Evolutionary conservation across 208 protist genomes (phyloP).

Genomic region (Wallacemonas collosoma): DNA sequence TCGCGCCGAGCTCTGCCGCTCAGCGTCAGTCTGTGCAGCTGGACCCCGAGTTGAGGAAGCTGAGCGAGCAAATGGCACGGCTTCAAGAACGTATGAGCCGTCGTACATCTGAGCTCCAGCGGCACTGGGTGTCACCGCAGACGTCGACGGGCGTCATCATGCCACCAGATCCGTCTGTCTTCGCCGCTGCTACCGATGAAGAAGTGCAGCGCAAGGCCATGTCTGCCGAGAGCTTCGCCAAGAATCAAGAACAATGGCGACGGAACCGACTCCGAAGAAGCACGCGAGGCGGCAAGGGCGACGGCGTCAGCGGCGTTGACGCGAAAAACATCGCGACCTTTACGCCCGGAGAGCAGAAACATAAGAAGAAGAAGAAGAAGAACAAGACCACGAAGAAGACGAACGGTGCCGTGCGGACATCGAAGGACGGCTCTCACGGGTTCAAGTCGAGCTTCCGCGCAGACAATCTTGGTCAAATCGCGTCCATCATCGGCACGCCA

Average conservation of each 20-base stretch:
- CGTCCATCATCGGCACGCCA: neutral
- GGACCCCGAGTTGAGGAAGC: conserved; percentile 32
- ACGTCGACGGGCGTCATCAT: conserved; percentile 19
- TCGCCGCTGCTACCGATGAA: conserved; percentile 44
- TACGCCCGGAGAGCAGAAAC: neutral
- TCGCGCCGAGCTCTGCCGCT: neutral
- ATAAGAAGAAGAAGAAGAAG: too few species aligned
- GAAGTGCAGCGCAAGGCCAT: conserved; percentile 63
- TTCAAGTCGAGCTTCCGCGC: neutral
- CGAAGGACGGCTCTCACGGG: too few species aligned
- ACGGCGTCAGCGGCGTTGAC: neutral
- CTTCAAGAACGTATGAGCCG: conserved; percentile 45
- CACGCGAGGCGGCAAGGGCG: neutral
- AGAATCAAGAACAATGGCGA: conserved; percentile 25
- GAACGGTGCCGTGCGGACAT: too few species aligned
- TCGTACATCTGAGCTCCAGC: conserved; percentile 24
- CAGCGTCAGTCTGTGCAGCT: neutral
- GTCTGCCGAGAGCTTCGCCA: conserved; percentile 54
- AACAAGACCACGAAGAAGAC: too few species aligned
- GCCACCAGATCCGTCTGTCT: conserved; percentile 56
- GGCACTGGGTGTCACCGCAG: conserved; percentile 19
- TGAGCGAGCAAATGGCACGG: conserved; percentile 40
- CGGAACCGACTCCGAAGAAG: conserved; percentile 6
- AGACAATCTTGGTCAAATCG: neutral
- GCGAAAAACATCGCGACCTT: too few species aligned